Conservation (phyloP, 345 rosid genomes). For the Pugionium dolabratum region DNA sequence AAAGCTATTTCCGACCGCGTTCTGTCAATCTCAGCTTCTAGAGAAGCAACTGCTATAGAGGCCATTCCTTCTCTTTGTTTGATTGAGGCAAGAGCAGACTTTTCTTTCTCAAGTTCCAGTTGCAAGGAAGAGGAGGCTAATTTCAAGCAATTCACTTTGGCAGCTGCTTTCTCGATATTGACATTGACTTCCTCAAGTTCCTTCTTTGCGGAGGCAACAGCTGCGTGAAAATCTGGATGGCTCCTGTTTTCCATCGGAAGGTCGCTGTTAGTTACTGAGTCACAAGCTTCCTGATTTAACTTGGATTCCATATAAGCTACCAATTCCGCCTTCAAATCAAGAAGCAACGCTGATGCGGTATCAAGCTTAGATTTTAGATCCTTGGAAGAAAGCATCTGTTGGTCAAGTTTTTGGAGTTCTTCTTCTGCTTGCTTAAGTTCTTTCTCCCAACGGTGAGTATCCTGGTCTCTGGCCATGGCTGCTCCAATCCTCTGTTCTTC, state of each 20-base stretch:
- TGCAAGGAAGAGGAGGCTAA: constrained; percentile 64
- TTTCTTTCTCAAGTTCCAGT: constrained; percentile 68
- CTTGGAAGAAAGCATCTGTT: constrained; percentile 64
- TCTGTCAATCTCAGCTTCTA: constrained; percentile 72
- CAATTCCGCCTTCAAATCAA: constrained; percentile 79
- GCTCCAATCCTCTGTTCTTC: constrained; percentile 92
- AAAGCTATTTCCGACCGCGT: constrained; percentile 57
- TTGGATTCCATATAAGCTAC: constrained; percentile 80
- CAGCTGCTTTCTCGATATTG: constrained; percentile 68
- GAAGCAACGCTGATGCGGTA: constrained; percentile 65
- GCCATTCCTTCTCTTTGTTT: constrained; percentile 92
- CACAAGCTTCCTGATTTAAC: constrained; percentile 47
- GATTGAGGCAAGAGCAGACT: constrained; percentile 55
- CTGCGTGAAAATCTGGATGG: constrained; percentile 58
- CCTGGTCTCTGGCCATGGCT: constrained; percentile 84
- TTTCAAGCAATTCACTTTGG: constrained; percentile 69
- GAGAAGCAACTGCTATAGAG: constrained; percentile 67
- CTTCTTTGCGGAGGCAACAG: constrained; percentile 66
- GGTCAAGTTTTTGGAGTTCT: constrained; percentile 65
- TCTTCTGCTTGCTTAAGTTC: constrained; percentile 84
- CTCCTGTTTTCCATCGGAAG: constrained; percentile 40
- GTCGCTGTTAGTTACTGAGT: constrained; percentile 25
- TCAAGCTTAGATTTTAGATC: constrained; percentile 75
- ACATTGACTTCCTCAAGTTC: constrained; percentile 78
- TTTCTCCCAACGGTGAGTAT: constrained; percentile 82